These are phyloP conservation scores for Carex scoparia DNA, from an alignment of 176 grass and related monocot species.

Conservation along the genomic window DNA sequence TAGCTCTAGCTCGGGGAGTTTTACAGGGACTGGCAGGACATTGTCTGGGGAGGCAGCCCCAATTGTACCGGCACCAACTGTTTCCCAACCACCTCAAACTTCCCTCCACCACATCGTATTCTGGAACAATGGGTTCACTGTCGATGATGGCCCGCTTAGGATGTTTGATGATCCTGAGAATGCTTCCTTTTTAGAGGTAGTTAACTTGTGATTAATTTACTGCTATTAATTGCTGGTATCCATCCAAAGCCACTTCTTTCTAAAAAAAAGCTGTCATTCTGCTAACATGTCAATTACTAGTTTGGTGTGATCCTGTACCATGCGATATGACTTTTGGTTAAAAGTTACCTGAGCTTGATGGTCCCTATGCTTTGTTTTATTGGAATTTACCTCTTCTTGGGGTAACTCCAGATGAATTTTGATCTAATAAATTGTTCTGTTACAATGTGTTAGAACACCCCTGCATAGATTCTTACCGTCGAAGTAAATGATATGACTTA, in stretches of 20 bases:
- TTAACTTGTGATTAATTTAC: conserved; percentile 21
- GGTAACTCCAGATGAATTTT: not conserved
- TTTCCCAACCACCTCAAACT: conserved; percentile 28
- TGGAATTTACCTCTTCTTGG: not conserved
- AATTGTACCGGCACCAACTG: conserved; percentile 29
- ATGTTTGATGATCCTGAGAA: conserved; percentile 69
- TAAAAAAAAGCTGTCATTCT: not conserved
- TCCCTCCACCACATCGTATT: conserved; percentile 62
- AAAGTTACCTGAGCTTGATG: not conserved
- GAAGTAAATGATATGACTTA: not conserved
- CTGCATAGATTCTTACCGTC: not conserved
- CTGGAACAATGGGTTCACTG: conserved; percentile 85
- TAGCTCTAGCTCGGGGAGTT: conserved; percentile 53
- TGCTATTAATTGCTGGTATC: not conserved
- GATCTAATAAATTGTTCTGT: not conserved
- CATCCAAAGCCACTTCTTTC: not conserved
- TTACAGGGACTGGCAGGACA: conserved; percentile 63
- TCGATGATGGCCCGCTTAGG: conserved; percentile 88
- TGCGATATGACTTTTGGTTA: not conserved
- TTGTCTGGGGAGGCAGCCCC: conserved; percentile 62
- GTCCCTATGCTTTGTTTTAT: not conserved
- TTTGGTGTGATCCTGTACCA: not conserved
- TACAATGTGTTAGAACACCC: not conserved
- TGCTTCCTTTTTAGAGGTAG: conserved; percentile 77
- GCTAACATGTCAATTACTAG: not conserved